Percentiles rank a stretch among this genome's conserved stretches.
phyloP scores from a whole-genome alignment of 345 rosid genomes.

The Eucalyptus erythrocorys region DNA sequence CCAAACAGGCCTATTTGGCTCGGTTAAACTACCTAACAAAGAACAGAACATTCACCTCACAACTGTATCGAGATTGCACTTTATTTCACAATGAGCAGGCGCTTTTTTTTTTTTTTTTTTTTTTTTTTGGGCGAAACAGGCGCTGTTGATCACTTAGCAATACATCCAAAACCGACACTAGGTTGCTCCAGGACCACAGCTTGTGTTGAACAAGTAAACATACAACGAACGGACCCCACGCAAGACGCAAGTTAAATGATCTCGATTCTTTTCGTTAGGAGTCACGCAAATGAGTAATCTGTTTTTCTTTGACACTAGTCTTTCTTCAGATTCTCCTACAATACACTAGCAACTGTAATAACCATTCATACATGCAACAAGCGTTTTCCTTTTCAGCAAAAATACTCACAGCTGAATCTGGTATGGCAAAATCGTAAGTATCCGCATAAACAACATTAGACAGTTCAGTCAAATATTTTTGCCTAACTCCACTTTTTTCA shows the following conservation, averaged over 20 bases:
- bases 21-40: neutral
- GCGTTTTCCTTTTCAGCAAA: neutral
- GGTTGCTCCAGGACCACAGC: neutral
- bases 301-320: neutral
- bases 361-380: neutral
- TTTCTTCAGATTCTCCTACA: neutral
- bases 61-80: neutral
- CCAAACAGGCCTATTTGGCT: no score
- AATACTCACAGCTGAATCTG: neutral
- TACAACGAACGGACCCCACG: neutral
- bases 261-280: neutral
- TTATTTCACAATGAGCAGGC: neutral
- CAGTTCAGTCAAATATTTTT: conserved; percentile 58
- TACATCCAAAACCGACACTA: neutral
- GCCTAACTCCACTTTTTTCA: conserved; percentile 90
- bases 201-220: neutral
- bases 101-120: no score
- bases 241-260: neutral
- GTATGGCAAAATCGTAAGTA: neutral
- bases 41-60: neutral
- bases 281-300: neutral
- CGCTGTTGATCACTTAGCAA: neutral
- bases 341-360: neutral
- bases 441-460: neutral
- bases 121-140: no score